Evolutionary conservation across 306 rosid genomes (phyloP).

Genomic region (Prunus armeniaca): DNA sequence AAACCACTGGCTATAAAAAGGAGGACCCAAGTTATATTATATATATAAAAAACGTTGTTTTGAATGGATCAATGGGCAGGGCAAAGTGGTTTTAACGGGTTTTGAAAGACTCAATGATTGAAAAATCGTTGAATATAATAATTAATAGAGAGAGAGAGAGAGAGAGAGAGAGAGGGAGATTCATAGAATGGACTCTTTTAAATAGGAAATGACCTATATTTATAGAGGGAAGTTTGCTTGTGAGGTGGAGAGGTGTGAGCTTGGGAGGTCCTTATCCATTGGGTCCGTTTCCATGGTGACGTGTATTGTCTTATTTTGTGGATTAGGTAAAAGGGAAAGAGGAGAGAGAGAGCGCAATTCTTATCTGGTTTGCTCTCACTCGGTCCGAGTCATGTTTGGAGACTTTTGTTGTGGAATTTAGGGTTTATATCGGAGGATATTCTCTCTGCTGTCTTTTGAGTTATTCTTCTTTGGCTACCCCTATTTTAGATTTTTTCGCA

Average conservation of each 20-base stretch:
- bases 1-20: slow-evolving; percentile 23
- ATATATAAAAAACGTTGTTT: no score
- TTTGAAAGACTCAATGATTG: not conserved
- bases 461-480: not conserved
- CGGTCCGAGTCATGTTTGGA: slow-evolving; percentile 22
- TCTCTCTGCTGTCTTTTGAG: not conserved
- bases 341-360: not conserved
- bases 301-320: slow-evolving; percentile 28
- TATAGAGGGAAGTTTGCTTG: slow-evolving; percentile 6
- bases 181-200: not conserved
- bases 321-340: not conserved
- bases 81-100: no score
- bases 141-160: not conserved
- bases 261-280: slow-evolving; percentile 52
- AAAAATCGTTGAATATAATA: not conserved
- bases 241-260: slow-evolving; percentile 1
- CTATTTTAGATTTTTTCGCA: not conserved
- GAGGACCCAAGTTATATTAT: not conserved
- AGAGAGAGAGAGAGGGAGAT: not conserved
- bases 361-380: slow-evolving; percentile 36
- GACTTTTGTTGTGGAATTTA: slow-evolving; percentile 11
- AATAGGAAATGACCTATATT: not conserved
- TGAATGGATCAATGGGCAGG: no score
- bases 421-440: slow-evolving; percentile 21
- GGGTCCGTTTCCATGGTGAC: slow-evolving; percentile 35